Base-by-base conservation (phyloP, 2,329 filamentous ascomycete species). In the Colletotrichum sojae region DNA sequence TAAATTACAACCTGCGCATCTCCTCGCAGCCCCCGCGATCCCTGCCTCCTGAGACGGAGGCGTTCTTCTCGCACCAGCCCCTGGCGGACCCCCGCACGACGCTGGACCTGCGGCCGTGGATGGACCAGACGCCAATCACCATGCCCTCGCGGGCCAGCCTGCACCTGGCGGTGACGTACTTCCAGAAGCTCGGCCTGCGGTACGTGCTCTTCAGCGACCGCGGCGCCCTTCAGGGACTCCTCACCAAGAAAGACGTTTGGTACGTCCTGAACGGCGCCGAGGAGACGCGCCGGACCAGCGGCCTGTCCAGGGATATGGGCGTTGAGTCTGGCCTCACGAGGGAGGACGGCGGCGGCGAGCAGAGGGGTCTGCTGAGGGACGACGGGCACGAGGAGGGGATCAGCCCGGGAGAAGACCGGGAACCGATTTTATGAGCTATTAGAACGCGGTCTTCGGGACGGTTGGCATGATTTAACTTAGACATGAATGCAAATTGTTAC, bases 171-270 rank as follows among this genome's bases (percentile, higher is more conserved):
- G 91, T 97, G 25, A 91, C 89, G 66, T 97, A 99, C 87, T 98
- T 99, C 81, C 94, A 97, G 83, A 95, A 95, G 78, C 88, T 99
- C 9, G 96, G 96, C 20, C 82, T 99, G 71, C 89, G 95, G 58
- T 98, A 98, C 81, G 89, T 99, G 5, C 83, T 98, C 3, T 97
- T 98, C 78, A 90, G 89, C 46, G 93, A 98, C 73, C 88, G 91
- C 56, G 96, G 96, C 20, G 88, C 89, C 57, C 82, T 99, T 46
- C 91, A 94, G 78, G 96, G 96, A 0, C 80, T 99, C 55, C 83
- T 98, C 73, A 99, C 96, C 20, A 98, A 98, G 84, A 99, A 99
- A 83, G 96, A 99, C 81, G 91, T 97, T 40, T 98, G 95, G 93
- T 95, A 94, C 79, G 90, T 98, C 46, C 85, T 98, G 53, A 94